Evolutionary conservation across 495 filamentous ascomycete genomes (phyloP).

Genomic region (Darksidea phi): DNA sequence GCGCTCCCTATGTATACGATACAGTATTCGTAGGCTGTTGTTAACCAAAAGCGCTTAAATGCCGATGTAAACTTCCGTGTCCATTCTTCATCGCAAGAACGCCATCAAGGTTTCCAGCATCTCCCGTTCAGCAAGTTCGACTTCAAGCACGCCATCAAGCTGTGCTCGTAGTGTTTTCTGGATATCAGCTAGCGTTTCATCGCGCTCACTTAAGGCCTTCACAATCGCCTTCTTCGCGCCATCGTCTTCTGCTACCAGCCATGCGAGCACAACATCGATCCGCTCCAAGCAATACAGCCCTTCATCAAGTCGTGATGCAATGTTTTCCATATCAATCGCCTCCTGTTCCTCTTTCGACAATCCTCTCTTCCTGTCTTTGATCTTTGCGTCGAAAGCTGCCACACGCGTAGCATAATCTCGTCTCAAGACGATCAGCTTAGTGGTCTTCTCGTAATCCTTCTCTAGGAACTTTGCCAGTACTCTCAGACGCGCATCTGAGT

Average conservation of each 20-base stretch:
- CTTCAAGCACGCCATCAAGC: conserved; percentile 60
- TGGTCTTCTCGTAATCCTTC: conserved; percentile 84
- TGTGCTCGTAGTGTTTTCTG: conserved; percentile 69
- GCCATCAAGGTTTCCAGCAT: conserved; percentile 66
- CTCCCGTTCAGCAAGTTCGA: conserved; percentile 54
- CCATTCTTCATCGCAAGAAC: conserved; percentile 22
- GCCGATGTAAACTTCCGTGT: neutral
- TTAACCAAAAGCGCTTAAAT: too few species aligned
- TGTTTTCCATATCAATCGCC: conserved; percentile 71
- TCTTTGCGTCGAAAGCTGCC: conserved; percentile 62
- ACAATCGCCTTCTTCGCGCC: conserved; percentile 69
- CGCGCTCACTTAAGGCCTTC: conserved; percentile 62
- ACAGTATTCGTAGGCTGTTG: too few species aligned
- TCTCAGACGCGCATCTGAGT: conserved; percentile 77
- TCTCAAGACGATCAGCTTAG: conserved; percentile 66
- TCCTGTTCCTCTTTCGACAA: conserved; percentile 58
- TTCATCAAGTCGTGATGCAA: conserved; percentile 79
- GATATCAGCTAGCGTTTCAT: conserved; percentile 62
- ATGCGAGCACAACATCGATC: conserved; percentile 84
- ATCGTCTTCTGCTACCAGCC: conserved; percentile 88
- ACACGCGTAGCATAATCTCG: conserved; percentile 69
- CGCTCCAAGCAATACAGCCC: conserved; percentile 85
- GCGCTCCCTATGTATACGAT: too few species aligned
- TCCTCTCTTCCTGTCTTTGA: conserved; percentile 54
- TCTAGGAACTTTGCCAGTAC: conserved; percentile 93